phyloP scores from a whole-genome alignment of 192 early-diverging fungal genomes.

The Phycomyces nitens region DNA sequence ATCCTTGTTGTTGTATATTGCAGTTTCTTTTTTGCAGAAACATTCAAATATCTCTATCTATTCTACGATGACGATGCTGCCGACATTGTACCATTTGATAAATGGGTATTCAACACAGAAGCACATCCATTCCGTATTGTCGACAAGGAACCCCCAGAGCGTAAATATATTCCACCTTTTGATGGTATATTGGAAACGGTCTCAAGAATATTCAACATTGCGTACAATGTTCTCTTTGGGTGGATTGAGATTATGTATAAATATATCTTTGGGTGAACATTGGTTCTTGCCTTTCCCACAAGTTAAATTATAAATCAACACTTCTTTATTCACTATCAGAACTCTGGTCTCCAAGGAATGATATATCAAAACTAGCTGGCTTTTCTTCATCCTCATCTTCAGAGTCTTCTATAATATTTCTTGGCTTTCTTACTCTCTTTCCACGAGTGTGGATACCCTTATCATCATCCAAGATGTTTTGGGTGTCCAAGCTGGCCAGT shows the following conservation, averaged over 20 bases:
- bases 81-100: slow-evolving; percentile 56
- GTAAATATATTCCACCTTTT: not conserved
- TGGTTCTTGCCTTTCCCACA: too few relatives aligned
- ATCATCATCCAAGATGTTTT: slow-evolving; percentile 24
- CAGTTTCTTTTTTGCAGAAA: slow-evolving; percentile 92
- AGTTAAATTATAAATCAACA: too few relatives aligned
- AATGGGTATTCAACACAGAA: slow-evolving; percentile 94
- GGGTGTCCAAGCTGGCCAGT: slow-evolving; percentile 40
- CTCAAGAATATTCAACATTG: too few relatives aligned
- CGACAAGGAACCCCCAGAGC: slow-evolving; percentile 8
- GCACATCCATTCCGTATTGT: slow-evolving; percentile 75
- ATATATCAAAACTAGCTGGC: slow-evolving; percentile 6
- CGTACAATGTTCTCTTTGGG: too few relatives aligned
- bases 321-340: slow-evolving; percentile 8
- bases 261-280: too few relatives aligned
- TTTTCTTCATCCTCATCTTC: slow-evolving; percentile 16
- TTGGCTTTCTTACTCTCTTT: not conserved
- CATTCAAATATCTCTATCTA: slow-evolving; percentile 92
- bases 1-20: too few relatives aligned
- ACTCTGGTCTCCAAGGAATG: slow-evolving; percentile 19
- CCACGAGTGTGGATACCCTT: not conserved
- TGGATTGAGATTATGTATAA: too few relatives aligned
- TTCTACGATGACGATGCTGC: slow-evolving; percentile 65
- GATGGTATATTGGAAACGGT: too few relatives aligned
- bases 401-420: slow-evolving; percentile 7